Evolutionary conservation across 129 eudicot genomes (phyloP), one percentile per base, ranked within the genome.

Genomic region (Glebionis coronaria): DNA sequence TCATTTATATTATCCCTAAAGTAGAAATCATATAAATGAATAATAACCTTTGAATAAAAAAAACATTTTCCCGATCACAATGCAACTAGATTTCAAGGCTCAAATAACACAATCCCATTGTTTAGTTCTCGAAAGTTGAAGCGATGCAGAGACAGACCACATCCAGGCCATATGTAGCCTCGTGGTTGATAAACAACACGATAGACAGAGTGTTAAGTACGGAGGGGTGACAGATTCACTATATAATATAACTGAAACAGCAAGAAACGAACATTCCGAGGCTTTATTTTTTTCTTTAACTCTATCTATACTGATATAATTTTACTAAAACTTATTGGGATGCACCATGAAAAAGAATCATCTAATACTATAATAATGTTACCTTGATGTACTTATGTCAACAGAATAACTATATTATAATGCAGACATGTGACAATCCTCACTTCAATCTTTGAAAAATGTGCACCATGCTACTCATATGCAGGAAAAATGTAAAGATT

Each of bases 161-260:
- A 81, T 81, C 87, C 82, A 85, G 87, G 79, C 74, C 73, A 73
- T 79, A 70, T 21, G 50, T 75, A 69, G 28, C 75, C 75, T 81
- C 77, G 86, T 72, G 69, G 70, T 58, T 69, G 44, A 66, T 78
- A 72, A 67, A 78, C 68, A 74, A 63, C 54, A 63, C 12, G 7
- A 78, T 44, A 69, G 70, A 66, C 67, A 63, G 73, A 54, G 77
- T 72, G 74, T 18, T n/a, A 68, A 68, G 71, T 71, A 83, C 79
- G 73, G 78, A 74, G 54, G 70, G 61, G 70, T 79, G 72, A 76
- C 72, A 85, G 82, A 67, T 82, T 58, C 81, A 61, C 72, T 81
- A 82, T 63, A 72, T 58, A 50, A 73, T 77, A 69, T 78, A 68
- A 77, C 63, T 46, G 35, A 61, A 64, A 53, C 73, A 67, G 53